Conservation (phyloP, 352 stramenopile species). For the Phytophthora idaei region DNA sequence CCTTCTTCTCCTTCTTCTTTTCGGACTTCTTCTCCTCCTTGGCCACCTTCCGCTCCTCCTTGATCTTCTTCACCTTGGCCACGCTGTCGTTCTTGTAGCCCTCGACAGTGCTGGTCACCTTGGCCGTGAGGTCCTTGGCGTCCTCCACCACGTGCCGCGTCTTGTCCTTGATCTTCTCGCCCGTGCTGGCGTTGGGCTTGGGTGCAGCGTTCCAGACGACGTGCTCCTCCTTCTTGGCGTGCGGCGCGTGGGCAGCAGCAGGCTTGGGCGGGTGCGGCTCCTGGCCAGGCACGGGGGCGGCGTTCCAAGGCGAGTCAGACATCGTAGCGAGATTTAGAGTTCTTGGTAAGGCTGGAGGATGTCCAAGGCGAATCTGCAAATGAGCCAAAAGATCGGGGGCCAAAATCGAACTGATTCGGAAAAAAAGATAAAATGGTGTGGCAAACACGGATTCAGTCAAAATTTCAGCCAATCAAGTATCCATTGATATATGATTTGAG, state of each 20-base stretch:
- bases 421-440: constrained; percentile 9
- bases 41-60: constrained; percentile 53
- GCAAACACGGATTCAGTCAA: constrained; percentile 5
- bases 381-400: constrained; percentile 36
- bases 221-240: constrained; percentile 50
- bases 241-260: constrained; percentile 20
- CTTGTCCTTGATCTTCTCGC: constrained; percentile 58
- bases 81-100: constrained; percentile 80
- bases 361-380: constrained; percentile 38
- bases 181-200: constrained; percentile 41
- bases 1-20: constrained; percentile 50
- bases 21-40: constrained; percentile 51
- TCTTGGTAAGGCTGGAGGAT: neutral
- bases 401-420: constrained; percentile 19
- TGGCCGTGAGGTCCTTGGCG: constrained; percentile 46
- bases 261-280: constrained; percentile 32
- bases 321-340: constrained; percentile 17
- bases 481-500: constrained; percentile 11
- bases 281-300: constrained; percentile 44
- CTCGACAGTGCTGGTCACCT: constrained; percentile 55
- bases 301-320: constrained; percentile 56
- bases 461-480: constrained; percentile 20
- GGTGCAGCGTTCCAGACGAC: constrained; percentile 47
- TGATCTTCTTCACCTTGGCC: constrained; percentile 61
- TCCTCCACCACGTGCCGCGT: constrained; percentile 46